A percentile compares a stretch with the other conserved stretches of the same genome.
Conservation (phyloP, 139 green algal species). For the Tetraselmis striata region DNA sequence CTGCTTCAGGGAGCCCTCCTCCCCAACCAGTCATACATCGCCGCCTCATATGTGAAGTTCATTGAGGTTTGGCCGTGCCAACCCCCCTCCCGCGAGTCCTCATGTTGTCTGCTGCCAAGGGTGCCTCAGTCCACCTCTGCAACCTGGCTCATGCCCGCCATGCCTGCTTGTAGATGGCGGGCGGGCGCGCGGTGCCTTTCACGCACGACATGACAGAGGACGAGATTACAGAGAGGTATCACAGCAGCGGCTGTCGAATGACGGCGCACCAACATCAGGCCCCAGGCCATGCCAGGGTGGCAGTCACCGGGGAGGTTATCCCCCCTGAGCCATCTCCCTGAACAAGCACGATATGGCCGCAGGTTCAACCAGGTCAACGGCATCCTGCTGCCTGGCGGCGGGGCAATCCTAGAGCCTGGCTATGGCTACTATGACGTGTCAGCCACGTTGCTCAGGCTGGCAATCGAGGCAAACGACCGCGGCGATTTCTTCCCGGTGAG, state of each 20-base stretch:
- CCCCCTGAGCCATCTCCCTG: background rate
- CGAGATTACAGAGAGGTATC: background rate
- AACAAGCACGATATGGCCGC: background rate
- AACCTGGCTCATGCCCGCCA: background rate
- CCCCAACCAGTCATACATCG: slow-evolving; percentile 11
- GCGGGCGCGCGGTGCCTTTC: background rate
- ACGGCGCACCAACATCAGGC: too few relatives aligned
- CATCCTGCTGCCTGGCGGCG: background rate
- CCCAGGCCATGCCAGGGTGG: too few relatives aligned
- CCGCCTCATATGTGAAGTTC: slow-evolving; percentile 3
- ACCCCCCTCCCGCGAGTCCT: background rate
- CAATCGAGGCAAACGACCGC: background rate
- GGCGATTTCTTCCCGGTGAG: slow-evolving; percentile 3
- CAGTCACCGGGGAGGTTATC: too few relatives aligned
- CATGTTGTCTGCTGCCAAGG: too few relatives aligned
- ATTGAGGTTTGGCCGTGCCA: background rate
- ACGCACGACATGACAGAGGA: background rate
- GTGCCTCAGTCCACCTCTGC: background rate
- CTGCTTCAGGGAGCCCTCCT: background rate
- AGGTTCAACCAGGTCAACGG: background rate
- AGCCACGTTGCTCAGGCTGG: background rate
- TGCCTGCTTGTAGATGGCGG: background rate
- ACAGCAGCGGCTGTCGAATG: too few relatives aligned
- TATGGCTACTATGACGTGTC: background rate
- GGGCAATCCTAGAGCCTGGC: background rate